phyloP scores from a whole-genome alignment of 495 filamentous ascomycete species.

The Aspergillus carlsbadensis region DNA sequence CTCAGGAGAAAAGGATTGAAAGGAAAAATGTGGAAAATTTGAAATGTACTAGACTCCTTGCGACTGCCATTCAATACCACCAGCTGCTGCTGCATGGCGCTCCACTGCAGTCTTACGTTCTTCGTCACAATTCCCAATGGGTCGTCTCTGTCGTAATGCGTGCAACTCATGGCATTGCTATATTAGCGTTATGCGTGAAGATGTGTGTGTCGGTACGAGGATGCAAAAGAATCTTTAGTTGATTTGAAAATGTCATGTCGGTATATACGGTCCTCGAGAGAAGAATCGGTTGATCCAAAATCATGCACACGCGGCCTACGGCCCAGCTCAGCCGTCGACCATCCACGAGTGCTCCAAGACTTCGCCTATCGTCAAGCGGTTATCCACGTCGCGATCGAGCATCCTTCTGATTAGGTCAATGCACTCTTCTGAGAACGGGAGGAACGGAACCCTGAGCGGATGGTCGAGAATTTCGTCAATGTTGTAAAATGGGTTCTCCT shows the following conservation, averaged over 20 bases:
- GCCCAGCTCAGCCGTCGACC: constrained; percentile 23
- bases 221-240: constrained; percentile 12
- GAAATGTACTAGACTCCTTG: not conserved
- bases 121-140: not conserved
- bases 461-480: constrained; percentile 99
- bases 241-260: constrained; percentile 12
- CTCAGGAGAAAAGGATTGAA: not conserved
- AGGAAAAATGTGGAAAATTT: not conserved
- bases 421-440: constrained; percentile 81
- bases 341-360: constrained; percentile 86
- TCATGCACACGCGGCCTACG: not conserved
- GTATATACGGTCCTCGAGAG: constrained; percentile 1
- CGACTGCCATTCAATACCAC: not conserved
- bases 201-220: constrained; percentile 12
- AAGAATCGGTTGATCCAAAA: constrained; percentile 9
- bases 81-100: not conserved
- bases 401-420: constrained; percentile 87
- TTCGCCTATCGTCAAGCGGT: constrained; percentile 75
- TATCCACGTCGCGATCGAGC: constrained; percentile 85
- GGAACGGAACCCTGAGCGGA: constrained; percentile 85
- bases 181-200: constrained; percentile 7
- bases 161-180: constrained; percentile 4
- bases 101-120: constrained; percentile 2
- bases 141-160: constrained; percentile 19
- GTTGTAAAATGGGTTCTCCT: constrained; percentile 99